Conservation (phyloP, 73 alveolate species). For the Breviolum minutum region DNA sequence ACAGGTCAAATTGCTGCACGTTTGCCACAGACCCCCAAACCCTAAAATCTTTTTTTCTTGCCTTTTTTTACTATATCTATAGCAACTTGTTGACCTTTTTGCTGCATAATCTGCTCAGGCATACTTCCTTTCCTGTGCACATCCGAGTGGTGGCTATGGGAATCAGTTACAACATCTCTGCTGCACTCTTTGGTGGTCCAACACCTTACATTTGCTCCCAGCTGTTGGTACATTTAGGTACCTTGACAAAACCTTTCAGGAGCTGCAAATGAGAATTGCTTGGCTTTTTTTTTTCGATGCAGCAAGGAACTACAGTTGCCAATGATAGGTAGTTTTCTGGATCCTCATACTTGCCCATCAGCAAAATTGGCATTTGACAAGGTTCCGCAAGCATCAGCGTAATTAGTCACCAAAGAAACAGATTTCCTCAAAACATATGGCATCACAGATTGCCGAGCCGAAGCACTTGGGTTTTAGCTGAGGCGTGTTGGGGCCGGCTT, state of each 20-base stretch:
- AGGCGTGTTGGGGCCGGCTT: slow-evolving; percentile 58
- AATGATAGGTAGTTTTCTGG: neutral
- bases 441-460: neutral
- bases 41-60: neutral
- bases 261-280: too few species aligned
- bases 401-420: too few species aligned
- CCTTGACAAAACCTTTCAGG: neutral
- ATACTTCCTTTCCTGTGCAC: slow-evolving; percentile 68
- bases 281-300: too few species aligned
- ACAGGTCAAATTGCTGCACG: neutral
- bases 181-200: slow-evolving; percentile 72
- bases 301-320: too few species aligned
- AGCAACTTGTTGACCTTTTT: neutral
- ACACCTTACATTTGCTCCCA: slow-evolving; percentile 78
- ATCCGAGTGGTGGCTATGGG: slow-evolving; percentile 84
- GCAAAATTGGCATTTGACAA: neutral
- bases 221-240: slow-evolving; percentile 55
- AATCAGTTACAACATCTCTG: slow-evolving; percentile 77
- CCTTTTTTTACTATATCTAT: too few species aligned
- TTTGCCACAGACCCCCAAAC: neutral
- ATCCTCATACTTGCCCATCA: neutral
- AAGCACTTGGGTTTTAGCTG: neutral
- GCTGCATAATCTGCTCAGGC: neutral
- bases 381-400: too few species aligned
- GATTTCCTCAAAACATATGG: neutral